Evolutionary conservation across 169 alveolate species (phyloP), one percentile per base, ranked within the genome.

Genomic region (Plasmodium gonderi): DNA sequence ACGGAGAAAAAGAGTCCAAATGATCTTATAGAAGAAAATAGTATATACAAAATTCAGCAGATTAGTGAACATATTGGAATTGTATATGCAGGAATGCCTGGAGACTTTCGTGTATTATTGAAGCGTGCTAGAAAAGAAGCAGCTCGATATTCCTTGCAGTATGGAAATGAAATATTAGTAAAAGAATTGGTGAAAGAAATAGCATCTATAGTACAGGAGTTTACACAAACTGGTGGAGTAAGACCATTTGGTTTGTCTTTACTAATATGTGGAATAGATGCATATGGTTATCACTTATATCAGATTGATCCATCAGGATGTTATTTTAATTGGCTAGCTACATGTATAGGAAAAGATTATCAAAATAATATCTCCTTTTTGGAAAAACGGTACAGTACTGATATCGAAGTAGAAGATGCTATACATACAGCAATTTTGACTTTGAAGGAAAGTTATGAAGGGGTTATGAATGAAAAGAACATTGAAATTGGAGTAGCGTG

Each of bases 151-250:
- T 95, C 96, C 90, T 89, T 97, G 51, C 95, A 96, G 65, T 99
- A 99, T 95, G 98, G 98, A 42, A 99, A 98, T 75, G 98, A 97
- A 72, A 98, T 98, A 74, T 99, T 99, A 9, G 99, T 98, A 1
- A 92, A 97, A 77, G 98, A 98, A 80, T 95, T 99, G 44, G 99
- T 99, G 54, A 97, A 98, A 91, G 98, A 98, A 91, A 98, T 98
- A 12, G 99, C 99, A 54, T 96, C 98, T 14, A 98, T 98, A 80
- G 98, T 98, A 97, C 98, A 99, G 95, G 99, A 98, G 95, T 99
- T 96, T 93, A 99, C 99, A n/a, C 99, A 99, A 93, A 95, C 99
- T 2, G 99, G 99, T 20, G 99, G 99, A 0, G 99, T 99, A 42
- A 98, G 99, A 69, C 99, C 99, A 74, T 99, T 98, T 91, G 99